Base-by-base conservation (phyloP, 1,284 basidiomycete genomes). In the Leccinum insigne region DNA sequence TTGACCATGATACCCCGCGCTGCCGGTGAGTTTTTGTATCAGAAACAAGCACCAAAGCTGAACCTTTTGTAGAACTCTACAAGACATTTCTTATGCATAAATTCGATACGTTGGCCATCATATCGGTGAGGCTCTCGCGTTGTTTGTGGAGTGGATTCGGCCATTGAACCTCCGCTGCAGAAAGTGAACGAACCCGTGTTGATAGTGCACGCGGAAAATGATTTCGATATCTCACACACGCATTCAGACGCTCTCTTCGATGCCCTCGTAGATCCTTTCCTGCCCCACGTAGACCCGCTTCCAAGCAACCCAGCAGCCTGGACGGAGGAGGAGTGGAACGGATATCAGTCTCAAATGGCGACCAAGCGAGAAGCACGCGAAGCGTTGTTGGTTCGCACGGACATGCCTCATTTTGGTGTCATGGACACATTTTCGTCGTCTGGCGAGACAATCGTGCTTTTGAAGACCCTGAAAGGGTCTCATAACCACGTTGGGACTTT, bases 221-320 rank as follows among this genome's bases (percentile, higher is more conserved):
- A 98, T 78, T 83, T 82, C 72, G 90, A 94, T 49, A 96, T 98
- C 63, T 92, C 92, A 0, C 78, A 85, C 71, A 80, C 83, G 0
- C 96, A 98, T 75, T 92, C 93, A 0, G 81, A 83, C n/a, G 79
- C 80, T 0, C 83, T 96, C 16, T 94, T 94, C 75, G 80, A 90
- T 49, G 80, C 85, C 0, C 85, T 95, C 66, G 75, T 94, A 29
- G 85, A 87, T 14, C 85, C 86, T 0, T 78, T 85, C 62, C 80
- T 93, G 13, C 90, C 92, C 0, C 67, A 80, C 5, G 68, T 84
- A 6, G 76, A 80, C 18, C 70, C 78, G 1, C 75, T 84, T 5
- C 82, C 86, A 10, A 66, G 68, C 2, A 77, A 79, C 58, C 75
- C 77, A 2, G 59, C 10, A 23, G 56, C 54, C 38, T 77, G 77